Evolutionary conservation across 1,284 basidiomycete genomes (phyloP), one percentile per base, ranked within the genome.

Genomic region (Puccinia polysora): DNA sequence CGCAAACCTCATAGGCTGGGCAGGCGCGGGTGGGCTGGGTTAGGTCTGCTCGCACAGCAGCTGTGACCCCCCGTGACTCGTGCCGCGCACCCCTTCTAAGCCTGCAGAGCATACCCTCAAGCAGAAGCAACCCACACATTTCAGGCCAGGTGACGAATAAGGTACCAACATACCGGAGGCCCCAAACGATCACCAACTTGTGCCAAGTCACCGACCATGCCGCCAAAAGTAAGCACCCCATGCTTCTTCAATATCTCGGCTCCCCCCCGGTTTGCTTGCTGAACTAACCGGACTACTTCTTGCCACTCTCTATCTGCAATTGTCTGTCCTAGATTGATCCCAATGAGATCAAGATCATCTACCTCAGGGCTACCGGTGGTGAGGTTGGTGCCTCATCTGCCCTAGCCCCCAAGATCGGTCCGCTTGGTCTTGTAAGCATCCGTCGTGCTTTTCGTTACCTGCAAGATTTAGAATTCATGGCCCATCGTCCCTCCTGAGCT

Each of bases 341-440:
- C 77, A 89, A 85, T 82, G 94, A 95, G 84, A 85, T 93, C 79
- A 97, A 96, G 74, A 93, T 97, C 85, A 98, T 98, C 87, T 94
- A 96, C 87, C 90, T 98, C 82, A 89, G 96, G 80, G 94, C 94
- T 75, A 95, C 91, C 75, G 96, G 96, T 85, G 96, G 96, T 88
- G 96, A 98, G 85, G 92, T 98, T 80, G 96, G 94, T 86, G 92
- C 96, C 77, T 97, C 96, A 8, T 95, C 95, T 75, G 94, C 96
- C 75, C 86, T 99, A 78, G 96, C 96, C 75, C 96, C 96, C 77
- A 99, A 99, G 88, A 97, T 99, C 82, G 96, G 96, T 87, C 96
- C 96, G 84, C 88, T 98, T 79, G 95, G 95, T 92, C 85, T 99
- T 80, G 95, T 97, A 82, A 81, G 91, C n/a, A n/a, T 84, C 65